Evolutionary conservation across 441 rosid genomes (phyloP).

Genomic region (Syzygium malaccense): DNA sequence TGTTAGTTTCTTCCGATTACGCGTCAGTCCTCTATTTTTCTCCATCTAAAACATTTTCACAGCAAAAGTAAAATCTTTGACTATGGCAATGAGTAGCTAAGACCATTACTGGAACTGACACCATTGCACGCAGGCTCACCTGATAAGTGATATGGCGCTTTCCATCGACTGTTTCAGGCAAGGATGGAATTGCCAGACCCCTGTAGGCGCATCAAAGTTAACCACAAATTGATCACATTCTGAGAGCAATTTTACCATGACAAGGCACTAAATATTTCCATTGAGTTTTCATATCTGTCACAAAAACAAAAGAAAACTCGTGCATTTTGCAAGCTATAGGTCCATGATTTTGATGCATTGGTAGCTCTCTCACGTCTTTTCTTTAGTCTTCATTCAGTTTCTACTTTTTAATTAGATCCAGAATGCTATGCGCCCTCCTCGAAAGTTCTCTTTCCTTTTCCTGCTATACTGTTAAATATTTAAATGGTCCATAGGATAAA

Average conservation of each 20-base stretch:
- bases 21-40: conserved; percentile 72
- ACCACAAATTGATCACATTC: not conserved
- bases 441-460: not conserved
- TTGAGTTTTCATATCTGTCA: not conserved
- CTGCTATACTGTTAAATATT: not conserved
- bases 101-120: not conserved
- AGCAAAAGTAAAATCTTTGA: not conserved
- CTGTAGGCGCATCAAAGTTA: conserved; percentile 18
- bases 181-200: conserved; percentile 21
- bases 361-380: not conserved
- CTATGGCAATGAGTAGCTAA: not conserved
- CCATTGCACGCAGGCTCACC: conserved; percentile 26
- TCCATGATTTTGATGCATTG: not conserved
- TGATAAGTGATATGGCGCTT: conserved; percentile 44
- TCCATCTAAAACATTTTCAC: conserved; percentile 36
- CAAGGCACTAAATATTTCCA: not conserved
- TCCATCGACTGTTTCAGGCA: conserved; percentile 67
- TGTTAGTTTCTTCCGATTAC: conserved; percentile 43
- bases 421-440: not conserved
- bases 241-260: not conserved
- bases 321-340: not conserved
- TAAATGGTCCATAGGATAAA: not conserved
- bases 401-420: not conserved
- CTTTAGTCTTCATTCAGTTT: not conserved
- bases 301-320: not conserved